Base-by-base conservation (phyloP, 192 early-diverging fungal species). In the Backusella morwellensis region DNA sequence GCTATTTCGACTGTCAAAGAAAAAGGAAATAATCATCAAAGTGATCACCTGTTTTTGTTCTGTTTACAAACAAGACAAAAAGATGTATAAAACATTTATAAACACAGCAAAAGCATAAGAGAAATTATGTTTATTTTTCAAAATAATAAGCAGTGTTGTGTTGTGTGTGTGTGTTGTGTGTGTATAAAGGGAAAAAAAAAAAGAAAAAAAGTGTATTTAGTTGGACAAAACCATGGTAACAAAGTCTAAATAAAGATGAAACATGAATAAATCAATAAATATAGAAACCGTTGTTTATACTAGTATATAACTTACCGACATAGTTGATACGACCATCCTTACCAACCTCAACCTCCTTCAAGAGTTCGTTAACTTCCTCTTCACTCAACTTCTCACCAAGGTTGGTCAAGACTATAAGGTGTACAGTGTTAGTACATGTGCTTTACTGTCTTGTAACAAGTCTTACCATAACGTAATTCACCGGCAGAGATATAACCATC, bases 241-340 rank as follows among this genome's bases (percentile, higher is more conserved):
- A 78, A 82, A 82, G 38, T 82, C 80, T 82, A 71, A 6, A 69
- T n/a, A 75, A 42, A 74, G 7, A 67, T 38, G n/a, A 72, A 41
- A 36, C 2, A 29, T 29, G 21, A 63, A 63, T 29, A 63, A 26
- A 11, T 59, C 17, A 54, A 35, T 54, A 21, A 21, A 21, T 4
- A 34, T 52, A n/a, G 41, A n/a, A 19, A 70, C 21, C 35, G 35
- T 32, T 35, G 7, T 66, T n/a, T 9, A 67, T 66, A 36, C 26
- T 6, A 36, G 4, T 73, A 50, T 1, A 35, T 0, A 35, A 75
- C 82, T 82, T 80, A 88, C 88, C 92, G 75, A 93, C 93, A 83
- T 95, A 95, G 83, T 93, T 90, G 70, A 95, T 92, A 75, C 91
- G 91, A 36, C 93, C 93, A 70, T 91, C 87, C 78, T 94, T 93